phyloP scores from a whole-genome alignment of 2,329 filamentous ascomycete genomes.

The Claviceps arundinis region DNA sequence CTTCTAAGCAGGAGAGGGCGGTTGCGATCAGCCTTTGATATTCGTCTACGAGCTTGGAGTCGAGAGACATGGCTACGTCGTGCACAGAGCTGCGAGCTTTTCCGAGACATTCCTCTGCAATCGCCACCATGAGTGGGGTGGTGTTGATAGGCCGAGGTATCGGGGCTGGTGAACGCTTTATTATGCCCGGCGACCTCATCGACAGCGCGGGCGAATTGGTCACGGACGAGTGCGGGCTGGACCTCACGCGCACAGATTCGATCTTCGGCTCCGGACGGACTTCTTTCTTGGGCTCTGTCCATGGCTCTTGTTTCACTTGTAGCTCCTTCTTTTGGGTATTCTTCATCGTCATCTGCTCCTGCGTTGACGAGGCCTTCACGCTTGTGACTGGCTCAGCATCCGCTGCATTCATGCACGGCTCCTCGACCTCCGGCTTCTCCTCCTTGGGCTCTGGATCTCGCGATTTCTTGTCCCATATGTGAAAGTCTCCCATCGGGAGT shows the following conservation, averaged over 20 bases:
- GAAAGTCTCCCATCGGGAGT: conserved; percentile 11
- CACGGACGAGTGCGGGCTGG: conserved; percentile 25
- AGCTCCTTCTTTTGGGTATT: conserved; percentile 3
- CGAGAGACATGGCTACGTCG: conserved; percentile 26
- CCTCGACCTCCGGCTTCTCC: conserved; percentile 6
- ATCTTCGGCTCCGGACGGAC: conserved; percentile 7
- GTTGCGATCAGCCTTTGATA: conserved; percentile 63
- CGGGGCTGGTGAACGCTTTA: conserved; percentile 28
- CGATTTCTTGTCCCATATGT: conserved; percentile 8
- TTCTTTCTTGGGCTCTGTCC: conserved; percentile 1
- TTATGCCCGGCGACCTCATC: conserved; percentile 25
- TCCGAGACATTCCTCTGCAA: conserved; percentile 63
- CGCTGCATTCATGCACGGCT: background rate
- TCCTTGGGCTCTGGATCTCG: conserved; percentile 2
- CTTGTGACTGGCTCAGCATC: background rate
- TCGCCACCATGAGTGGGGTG: conserved; percentile 49
- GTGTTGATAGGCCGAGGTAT: conserved; percentile 34
- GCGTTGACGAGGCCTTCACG: conserved; percentile 6
- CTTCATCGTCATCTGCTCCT: conserved; percentile 7
- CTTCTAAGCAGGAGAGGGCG: conserved; percentile 58
- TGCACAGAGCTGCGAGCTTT: conserved; percentile 47
- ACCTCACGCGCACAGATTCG: conserved; percentile 15
- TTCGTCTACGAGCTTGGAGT: conserved; percentile 36
- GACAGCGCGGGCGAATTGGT: conserved; percentile 29
- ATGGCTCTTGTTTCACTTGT: conserved; percentile 7